Evolutionary conservation across 1,284 basidiomycete species (phyloP).

Genomic region (Vanrija sp.): DNA sequence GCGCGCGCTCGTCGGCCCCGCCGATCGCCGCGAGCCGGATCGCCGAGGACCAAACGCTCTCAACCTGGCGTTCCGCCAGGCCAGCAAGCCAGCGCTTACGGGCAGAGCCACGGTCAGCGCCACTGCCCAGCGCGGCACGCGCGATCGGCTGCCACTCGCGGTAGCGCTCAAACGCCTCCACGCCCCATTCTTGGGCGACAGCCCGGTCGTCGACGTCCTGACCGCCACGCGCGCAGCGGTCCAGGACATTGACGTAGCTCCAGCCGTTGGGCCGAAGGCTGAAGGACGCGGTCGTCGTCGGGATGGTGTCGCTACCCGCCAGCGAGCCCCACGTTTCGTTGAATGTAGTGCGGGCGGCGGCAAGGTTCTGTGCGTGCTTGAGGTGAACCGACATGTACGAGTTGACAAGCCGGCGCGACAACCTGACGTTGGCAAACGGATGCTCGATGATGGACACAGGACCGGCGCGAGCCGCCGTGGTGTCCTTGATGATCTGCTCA

Average conservation of each 20-base stretch:
- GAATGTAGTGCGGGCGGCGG: conserved; percentile 46
- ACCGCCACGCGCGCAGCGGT: conserved; percentile 55
- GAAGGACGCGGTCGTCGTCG: conserved; percentile 38
- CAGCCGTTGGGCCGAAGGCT: conserved; percentile 54
- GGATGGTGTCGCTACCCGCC: background rate
- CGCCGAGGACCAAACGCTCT: conserved; percentile 33
- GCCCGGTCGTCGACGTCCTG: conserved; percentile 18
- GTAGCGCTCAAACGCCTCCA: conserved; percentile 36
- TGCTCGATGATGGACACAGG: conserved; percentile 24
- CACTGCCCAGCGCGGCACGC: background rate
- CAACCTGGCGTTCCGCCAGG: conserved; percentile 37
- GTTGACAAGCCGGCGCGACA: conserved; percentile 67
- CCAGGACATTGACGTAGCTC: conserved; percentile 63
- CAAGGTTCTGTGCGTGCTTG: conserved; percentile 52
- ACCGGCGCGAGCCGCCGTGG: conserved; percentile 2
- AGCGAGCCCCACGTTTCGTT: conserved; percentile 25
- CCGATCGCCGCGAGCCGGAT: conserved; percentile 37
- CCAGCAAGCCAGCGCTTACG: conserved; percentile 28
- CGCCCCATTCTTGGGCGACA: conserved; percentile 23
- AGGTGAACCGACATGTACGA: conserved; percentile 73
- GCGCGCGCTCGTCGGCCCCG: conserved; percentile 8
- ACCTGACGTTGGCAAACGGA: conserved; percentile 60
- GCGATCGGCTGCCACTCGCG: conserved; percentile 8
- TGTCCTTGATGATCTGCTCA: conserved; percentile 61
- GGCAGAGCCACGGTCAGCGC: background rate